Percentiles rank a stretch among this genome's conserved stretches.
These are phyloP conservation scores for Beauveria australis DNA, from an alignment of 2,329 filamentous ascomycete genomes.

Conservation along the genomic window DNA sequence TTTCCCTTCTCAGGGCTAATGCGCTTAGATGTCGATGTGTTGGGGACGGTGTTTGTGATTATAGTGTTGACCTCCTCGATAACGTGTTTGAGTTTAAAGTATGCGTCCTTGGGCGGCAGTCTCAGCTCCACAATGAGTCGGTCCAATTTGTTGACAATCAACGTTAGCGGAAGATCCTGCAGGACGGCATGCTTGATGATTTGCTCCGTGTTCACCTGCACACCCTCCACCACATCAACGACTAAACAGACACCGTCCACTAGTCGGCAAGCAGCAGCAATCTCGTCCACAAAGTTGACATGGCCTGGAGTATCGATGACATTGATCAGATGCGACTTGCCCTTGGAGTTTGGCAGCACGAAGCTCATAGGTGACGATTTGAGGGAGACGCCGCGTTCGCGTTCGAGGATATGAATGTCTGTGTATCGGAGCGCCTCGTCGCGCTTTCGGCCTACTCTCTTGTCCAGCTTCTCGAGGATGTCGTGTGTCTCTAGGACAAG, in stretches of 20 bases:
- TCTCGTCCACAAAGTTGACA: slow-evolving; percentile 97
- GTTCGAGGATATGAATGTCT: slow-evolving; percentile 81
- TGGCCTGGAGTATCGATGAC: slow-evolving; percentile 94
- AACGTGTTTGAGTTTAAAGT: slow-evolving; percentile 99
- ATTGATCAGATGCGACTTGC: slow-evolving; percentile 93
- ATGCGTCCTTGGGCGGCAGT: slow-evolving; percentile 87
- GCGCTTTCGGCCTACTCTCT: slow-evolving; percentile 68
- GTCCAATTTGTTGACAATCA: slow-evolving; percentile 97
- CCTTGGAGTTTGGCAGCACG: slow-evolving; percentile 76
- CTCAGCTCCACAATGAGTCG: slow-evolving; percentile 89
- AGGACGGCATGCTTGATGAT: slow-evolving; percentile 93
- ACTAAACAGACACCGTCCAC: slow-evolving; percentile 89
- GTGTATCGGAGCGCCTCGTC: slow-evolving; percentile 94
- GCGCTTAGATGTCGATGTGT: slow-evolving; percentile 68
- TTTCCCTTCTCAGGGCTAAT: slow-evolving; percentile 96
- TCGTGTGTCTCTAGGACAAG: slow-evolving; percentile 92
- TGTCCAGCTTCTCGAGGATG: slow-evolving; percentile 68
- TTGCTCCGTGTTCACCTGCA: slow-evolving; percentile 96
- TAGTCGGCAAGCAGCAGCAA: slow-evolving; percentile 77
- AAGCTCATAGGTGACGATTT: slow-evolving; percentile 94
- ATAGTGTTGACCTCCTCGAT: slow-evolving; percentile 95
- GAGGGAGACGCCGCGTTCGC: slow-evolving; percentile 82
- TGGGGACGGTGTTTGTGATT: slow-evolving; percentile 80
- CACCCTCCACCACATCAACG: slow-evolving; percentile 95
- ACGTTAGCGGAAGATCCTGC: slow-evolving; percentile 77